Conservation (phyloP, 768 basidiomycete genomes). For the Podaxis carcinomalis region DNA sequence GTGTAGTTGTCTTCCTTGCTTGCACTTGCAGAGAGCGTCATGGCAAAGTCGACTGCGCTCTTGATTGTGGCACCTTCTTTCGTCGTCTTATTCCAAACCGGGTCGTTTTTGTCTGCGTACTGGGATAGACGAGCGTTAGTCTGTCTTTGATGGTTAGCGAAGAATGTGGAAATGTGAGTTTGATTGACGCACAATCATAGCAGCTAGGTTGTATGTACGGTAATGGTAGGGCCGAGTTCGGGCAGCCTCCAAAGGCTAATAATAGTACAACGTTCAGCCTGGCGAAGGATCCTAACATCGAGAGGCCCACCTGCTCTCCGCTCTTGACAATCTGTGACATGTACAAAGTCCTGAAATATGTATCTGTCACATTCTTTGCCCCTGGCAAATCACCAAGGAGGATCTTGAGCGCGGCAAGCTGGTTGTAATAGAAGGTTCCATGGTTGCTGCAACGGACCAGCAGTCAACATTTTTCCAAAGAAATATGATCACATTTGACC, state of each 20-base stretch:
- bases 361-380: slow-evolving; percentile 40
- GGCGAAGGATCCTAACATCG: background rate
- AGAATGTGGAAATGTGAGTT: background rate
- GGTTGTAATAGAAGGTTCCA: slow-evolving; percentile 59
- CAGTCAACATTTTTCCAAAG: background rate
- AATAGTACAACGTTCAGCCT: background rate
- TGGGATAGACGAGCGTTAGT: slow-evolving; percentile 52
- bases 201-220: slow-evolving; percentile 62
- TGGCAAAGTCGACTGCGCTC: slow-evolving; percentile 53
- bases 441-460: slow-evolving; percentile 46
- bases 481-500: slow-evolving; percentile 8
- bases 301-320: slow-evolving; percentile 49
- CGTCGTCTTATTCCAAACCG: slow-evolving; percentile 48
- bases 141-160: slow-evolving; percentile 23
- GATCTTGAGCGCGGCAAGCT: slow-evolving; percentile 53
- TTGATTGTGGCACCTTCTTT: slow-evolving; percentile 51
- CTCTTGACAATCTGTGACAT: slow-evolving; percentile 47
- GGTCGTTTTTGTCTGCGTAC: slow-evolving; percentile 37
- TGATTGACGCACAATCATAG: slow-evolving; percentile 52
- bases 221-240: slow-evolving; percentile 67
- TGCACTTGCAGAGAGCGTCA: slow-evolving; percentile 35
- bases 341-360: slow-evolving; percentile 49
- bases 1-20: slow-evolving; percentile 32
- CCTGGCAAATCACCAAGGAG: slow-evolving; percentile 46
- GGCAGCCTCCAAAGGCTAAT: slow-evolving; percentile 56